Base-by-base conservation (phyloP, 768 basidiomycete species). In the Suillus sp. region DNA sequence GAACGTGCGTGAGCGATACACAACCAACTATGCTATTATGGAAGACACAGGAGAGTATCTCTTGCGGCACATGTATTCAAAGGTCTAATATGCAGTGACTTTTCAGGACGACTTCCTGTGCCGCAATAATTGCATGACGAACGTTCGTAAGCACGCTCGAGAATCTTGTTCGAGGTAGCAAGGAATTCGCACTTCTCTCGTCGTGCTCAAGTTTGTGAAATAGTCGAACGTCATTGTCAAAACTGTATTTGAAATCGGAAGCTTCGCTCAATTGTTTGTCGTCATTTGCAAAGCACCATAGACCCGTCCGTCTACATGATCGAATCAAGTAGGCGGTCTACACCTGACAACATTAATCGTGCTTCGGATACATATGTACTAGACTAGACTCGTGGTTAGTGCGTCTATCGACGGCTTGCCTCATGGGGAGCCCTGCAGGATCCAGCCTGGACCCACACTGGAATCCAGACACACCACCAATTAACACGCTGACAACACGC, bases 41-140 rank as follows among this genome's bases (percentile, higher is more conserved):
- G 40, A 42, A 18, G 7, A 99, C 65, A 94, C 95, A 61, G 95
- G 96, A 65, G 95, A 95, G 75, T 98, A 99, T 82, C 95, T 97
- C 85, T 84, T 74, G 65, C 63, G 47, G 5, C 13, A 38, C 35
- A 48, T 45, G 43, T 13, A 20, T 35, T 35, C 20, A 62, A 71
- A 40, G 66, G 64, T 48, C 8, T 20, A 14, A 60, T 9, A 7
- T 38, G 47, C 50, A 3, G 7, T 54, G 27, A 7, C 42, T 35
- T 6, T 34, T 34, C 37, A 53, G 22, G 30, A 40, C 34, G 38
- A 85, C 93, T 77, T 80, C 96, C 96, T 98, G 93, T 51, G 88
- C 87, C 2, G 92, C 90, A 20, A 89, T 89, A 62, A 98, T 91
- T 0, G 91, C 88, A 78, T 98, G 96, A 18, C 96, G 85, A 43